Percentiles rank a stretch among this genome's conserved stretches.
phyloP scores from a whole-genome alignment of 2,329 filamentous ascomycete species.

The Blastomyces emzantsi region DNA sequence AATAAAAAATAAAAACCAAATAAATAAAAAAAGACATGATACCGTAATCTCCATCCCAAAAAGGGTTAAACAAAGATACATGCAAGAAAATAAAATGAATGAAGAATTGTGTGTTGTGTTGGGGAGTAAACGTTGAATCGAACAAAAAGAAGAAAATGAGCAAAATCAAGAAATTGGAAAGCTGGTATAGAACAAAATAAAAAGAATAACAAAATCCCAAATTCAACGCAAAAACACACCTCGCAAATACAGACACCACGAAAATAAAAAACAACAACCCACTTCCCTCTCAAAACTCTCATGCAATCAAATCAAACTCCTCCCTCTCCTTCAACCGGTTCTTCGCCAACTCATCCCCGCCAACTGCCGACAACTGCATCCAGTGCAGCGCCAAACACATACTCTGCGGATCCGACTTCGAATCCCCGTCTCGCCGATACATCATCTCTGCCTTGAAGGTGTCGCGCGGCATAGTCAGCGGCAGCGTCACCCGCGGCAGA shows the following conservation, averaged over 20 bases:
- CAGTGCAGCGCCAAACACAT: constrained; percentile 96
- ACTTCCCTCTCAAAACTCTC: constrained; percentile 16
- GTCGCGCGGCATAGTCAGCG: constrained; percentile 73
- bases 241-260: background rate
- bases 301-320: constrained; percentile 52
- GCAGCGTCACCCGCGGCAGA: constrained; percentile 67
- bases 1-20: background rate
- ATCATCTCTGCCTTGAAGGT: constrained; percentile 86
- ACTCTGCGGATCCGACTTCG: constrained; percentile 68
- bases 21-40: background rate
- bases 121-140: background rate
- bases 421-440: constrained; percentile 53
- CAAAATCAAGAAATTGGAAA: constrained; percentile 1
- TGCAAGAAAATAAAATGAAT: background rate
- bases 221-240: background rate
- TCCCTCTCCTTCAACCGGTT: constrained; percentile 68
- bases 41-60: background rate
- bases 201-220: too few relatives aligned
- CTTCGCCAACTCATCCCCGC: constrained; percentile 77
- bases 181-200: constrained; percentile 20
- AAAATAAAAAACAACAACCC: background rate
- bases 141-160: constrained; percentile 11
- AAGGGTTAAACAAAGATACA: background rate
- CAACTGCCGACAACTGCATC: constrained; percentile 83
- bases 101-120: background rate